Evolutionary conservation across 78 protist genomes (phyloP).

Genomic region (slime mould (Dictyostelium discoideum)): DNA sequence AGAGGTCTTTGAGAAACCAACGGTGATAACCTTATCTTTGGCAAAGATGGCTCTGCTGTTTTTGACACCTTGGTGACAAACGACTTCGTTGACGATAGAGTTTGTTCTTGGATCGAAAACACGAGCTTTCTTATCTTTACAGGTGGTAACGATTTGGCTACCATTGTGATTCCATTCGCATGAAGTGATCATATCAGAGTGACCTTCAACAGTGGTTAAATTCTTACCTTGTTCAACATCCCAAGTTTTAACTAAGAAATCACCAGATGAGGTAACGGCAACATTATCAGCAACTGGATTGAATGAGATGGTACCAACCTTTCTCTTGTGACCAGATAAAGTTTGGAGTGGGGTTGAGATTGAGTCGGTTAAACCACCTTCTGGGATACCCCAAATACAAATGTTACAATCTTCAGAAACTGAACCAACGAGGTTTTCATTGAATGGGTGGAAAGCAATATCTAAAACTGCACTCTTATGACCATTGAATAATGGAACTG

Average conservation of each 20-base stretch:
- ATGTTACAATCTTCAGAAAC: constrained; percentile 96
- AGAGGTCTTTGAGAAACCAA: constrained; percentile 92
- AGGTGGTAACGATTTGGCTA: constrained; percentile 83
- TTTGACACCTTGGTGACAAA: constrained; percentile 94
- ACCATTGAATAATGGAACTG: constrained; percentile 89
- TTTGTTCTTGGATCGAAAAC: constrained; percentile 93
- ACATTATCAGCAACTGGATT: constrained; percentile 96
- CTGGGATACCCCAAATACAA: constrained; percentile 96
- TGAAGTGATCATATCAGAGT: constrained; percentile 86
- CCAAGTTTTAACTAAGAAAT: constrained; percentile 93
- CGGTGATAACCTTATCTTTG: constrained; percentile 85
- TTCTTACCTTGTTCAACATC: constrained; percentile 91
- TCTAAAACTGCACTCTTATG: constrained; percentile 95
- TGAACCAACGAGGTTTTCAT: constrained; percentile 95
- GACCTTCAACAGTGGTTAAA: constrained; percentile 31
- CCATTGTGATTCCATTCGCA: constrained; percentile 96
- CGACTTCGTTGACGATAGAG: constrained; percentile 60
- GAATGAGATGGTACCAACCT: constrained; percentile 89
- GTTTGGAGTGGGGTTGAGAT: constrained; percentile 80
- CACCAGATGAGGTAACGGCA: constrained; percentile 90
- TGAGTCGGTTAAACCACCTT: constrained; percentile 85
- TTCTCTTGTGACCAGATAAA: constrained; percentile 94
- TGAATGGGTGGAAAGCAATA: constrained; percentile 96
- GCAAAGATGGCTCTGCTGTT: constrained; percentile 88
- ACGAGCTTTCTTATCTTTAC: constrained; percentile 96